These are phyloP conservation scores for Gentiana straminea DNA, from an alignment of 257 asterid species.

Conservation along the genomic window DNA sequence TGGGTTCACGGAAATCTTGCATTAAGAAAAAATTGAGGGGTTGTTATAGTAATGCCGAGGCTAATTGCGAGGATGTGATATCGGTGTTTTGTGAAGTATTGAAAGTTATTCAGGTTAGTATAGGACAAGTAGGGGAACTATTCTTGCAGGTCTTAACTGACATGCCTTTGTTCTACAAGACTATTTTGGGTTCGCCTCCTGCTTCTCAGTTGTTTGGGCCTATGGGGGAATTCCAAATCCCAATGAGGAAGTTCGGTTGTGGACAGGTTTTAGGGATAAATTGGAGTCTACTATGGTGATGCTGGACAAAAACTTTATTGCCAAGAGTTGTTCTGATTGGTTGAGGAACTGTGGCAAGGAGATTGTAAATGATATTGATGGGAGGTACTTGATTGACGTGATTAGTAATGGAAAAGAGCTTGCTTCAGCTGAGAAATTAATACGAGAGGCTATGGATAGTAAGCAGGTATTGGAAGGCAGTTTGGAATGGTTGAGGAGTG, in stretches of 20 bases:
- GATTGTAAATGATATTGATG: conserved; percentile 61
- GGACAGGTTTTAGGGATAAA: conserved; percentile 80
- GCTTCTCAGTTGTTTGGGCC: conserved; percentile 92
- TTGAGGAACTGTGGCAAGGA: conserved; percentile 86
- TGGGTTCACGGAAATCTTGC: conserved; percentile 73
- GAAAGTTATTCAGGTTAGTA: conserved; percentile 71
- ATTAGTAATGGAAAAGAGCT: conserved; percentile 78
- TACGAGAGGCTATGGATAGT: conserved; percentile 84
- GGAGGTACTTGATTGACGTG: conserved; percentile 71
- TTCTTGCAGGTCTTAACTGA: conserved; percentile 84
- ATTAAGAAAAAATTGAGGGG: conserved; percentile 60
- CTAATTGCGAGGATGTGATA: conserved; percentile 67
- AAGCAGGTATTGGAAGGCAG: conserved; percentile 92
- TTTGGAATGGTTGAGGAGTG: conserved; percentile 95
- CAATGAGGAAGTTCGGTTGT: conserved; percentile 79
- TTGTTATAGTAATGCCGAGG: conserved; percentile 49
- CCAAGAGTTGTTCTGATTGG: conserved; percentile 88
- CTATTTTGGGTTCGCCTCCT: conserved; percentile 76
- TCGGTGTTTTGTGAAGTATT: conserved; percentile 73
- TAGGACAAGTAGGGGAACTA: conserved; percentile 92
- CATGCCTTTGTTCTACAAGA: conserved; percentile 88
- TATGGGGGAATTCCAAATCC: conserved; percentile 70
- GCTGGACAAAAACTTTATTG: conserved; percentile 54
- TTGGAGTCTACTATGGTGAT: conserved; percentile 66
- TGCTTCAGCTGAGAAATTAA: conserved; percentile 77